phyloP scores from a whole-genome alignment of 2,329 filamentous ascomycete species.

The Aspergillus brasiliensis region DNA sequence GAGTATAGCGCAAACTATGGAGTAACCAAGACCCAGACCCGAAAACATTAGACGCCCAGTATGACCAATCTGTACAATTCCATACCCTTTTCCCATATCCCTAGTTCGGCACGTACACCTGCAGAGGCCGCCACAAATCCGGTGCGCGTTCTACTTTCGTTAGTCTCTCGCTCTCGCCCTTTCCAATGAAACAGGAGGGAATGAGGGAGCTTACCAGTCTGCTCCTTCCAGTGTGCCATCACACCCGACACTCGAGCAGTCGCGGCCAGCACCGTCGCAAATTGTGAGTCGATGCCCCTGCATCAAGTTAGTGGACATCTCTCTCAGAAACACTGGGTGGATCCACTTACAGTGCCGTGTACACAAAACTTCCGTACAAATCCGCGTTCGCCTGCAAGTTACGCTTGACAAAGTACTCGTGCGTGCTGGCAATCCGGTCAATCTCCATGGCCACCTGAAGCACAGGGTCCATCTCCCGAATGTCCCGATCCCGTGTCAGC shows the following conservation, averaged over 20 bases:
- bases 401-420: conserved; percentile 41
- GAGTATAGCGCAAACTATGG: too few species aligned
- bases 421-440: conserved; percentile 38
- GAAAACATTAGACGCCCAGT: too few species aligned
- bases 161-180: neutral
- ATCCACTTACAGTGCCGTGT: conserved; percentile 36
- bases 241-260: neutral
- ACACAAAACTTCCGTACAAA: conserved; percentile 43
- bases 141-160: neutral
- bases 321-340: neutral
- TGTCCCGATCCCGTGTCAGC: conserved; percentile 12
- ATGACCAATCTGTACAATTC: neutral
- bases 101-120: neutral
- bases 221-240: conserved; percentile 1
- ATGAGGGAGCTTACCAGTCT: neutral
- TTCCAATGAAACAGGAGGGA: too few species aligned
- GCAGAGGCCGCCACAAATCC: neutral
- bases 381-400: conserved; percentile 44
- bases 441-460: conserved; percentile 43
- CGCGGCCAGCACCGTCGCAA: neutral
- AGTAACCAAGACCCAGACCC: too few species aligned
- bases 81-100: neutral
- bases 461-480: conserved; percentile 32
- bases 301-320: neutral
- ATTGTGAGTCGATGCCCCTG: neutral